phyloP scores from a whole-genome alignment of 257 asterid species.

The Solanum medicagineum region DNA sequence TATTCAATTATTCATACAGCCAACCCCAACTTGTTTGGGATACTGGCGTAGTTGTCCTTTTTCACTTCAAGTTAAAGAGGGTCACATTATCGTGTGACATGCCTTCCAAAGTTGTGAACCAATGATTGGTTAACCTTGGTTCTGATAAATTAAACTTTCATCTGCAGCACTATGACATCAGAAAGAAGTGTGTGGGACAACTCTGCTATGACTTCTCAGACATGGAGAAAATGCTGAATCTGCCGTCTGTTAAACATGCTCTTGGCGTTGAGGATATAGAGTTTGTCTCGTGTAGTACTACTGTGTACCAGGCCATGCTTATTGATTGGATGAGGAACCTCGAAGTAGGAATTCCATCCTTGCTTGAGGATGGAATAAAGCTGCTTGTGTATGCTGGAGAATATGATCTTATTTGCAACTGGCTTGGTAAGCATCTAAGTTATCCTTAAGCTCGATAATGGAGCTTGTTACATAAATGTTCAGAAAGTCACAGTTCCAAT shows the following conservation, averaged over 20 bases:
- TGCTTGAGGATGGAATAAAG: constrained; percentile 24
- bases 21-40: not conserved
- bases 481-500: not conserved
- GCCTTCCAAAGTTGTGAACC: not conserved
- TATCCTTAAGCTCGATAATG: not conserved
- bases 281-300: constrained; percentile 20
- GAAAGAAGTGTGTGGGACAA: constrained; percentile 19
- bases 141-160: not conserved
- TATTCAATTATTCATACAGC: not conserved
- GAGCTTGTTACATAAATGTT: not conserved
- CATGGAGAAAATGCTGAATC: constrained; percentile 19
- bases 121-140: not conserved
- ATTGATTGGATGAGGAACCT: constrained; percentile 29
- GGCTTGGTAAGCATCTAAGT: constrained; percentile 17
- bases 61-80: not conserved
- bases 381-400: constrained; percentile 28
- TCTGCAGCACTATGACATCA: constrained; percentile 26
- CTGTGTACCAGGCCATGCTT: constrained; percentile 19
- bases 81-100: not conserved
- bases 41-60: not conserved
- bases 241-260: constrained; percentile 17
- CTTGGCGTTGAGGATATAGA: constrained; percentile 24
- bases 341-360: constrained; percentile 21
- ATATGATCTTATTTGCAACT: constrained; percentile 30
- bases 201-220: constrained; percentile 30